Base-by-base conservation (phyloP, 202 grass and related monocot species). In the Schoenoplectus triqueter region DNA sequence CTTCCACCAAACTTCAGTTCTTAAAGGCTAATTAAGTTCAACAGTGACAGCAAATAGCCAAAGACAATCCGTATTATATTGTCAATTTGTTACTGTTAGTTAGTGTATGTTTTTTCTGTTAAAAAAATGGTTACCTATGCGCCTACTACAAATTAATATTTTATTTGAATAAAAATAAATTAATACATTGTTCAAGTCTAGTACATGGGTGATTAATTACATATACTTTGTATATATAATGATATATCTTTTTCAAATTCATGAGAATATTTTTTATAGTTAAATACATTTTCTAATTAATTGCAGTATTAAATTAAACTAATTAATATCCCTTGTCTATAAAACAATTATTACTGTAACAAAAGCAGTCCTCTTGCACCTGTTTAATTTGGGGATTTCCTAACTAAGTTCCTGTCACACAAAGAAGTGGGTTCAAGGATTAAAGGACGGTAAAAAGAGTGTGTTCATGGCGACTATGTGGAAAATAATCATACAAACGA, bases 361-460 rank as follows among this genome's bases (percentile, higher is more conserved):
- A 64, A 64, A 31, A 31, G 31, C 31, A 31, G 31, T 31, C 31
- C 31, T 31, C 31, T 31, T 31, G 31, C 31, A 31, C 31, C 31
- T 31, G 31, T 31, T 31, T 31, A 31, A 31, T 31, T 31, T 31
- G 31, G 31, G 31, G 31, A 31, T 31, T 31, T 31, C 31, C 31
- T 31, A 31, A 31, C 42, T 50, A 73, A n/a, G n/a, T 49, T 46
- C 69, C 7, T 50, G n/a, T 73, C 69, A 73, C 69, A 73, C 69
- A 73, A 73, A 73, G 69, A 50, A 20, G 69, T 11, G 47, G 5
- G 45, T 73, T 73, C n/a, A 73, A 31, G 46, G 75, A 80, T 61
- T 60, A 80, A 8, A n/a, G 75, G 54, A 62, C 3, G 47, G 75
- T 80, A 80, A 80, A 80, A 80, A 80, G 75, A 80, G 75, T 59